Base-by-base conservation (phyloP, 2,329 filamentous ascomycete genomes). In the Fusarium circinatum region DNA sequence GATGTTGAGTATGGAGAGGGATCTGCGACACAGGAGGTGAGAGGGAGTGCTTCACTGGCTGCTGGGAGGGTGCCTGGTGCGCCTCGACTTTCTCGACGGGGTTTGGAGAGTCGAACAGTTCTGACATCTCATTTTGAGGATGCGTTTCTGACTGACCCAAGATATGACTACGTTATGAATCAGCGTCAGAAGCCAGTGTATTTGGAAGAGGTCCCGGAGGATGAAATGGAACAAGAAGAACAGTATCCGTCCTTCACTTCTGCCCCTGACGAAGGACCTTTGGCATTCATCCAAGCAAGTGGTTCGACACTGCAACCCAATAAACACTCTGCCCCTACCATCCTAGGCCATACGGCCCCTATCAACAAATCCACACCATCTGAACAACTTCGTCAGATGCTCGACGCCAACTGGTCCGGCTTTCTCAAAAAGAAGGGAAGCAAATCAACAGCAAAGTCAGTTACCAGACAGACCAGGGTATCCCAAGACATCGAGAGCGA, bases 351-450 rank as follows among this genome's bases (percentile, higher is more conserved):
- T 3, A 15, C 24, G 15, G 24, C 24, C 3, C 32, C 58, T 55
- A 15, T 22, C n/a, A 20, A 18, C 8, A 18, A 55, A 1, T 6
- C 28, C 1, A 12, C 51, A 8, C 52, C 68, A 26, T 49, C 62
- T 5, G 26, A 42, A 2, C 54, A 71, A 30, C 65, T 71, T 9
- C 60, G 63, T 3, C 36, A 62, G 34, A 56, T 65, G n/a, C 59
- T 73, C 7, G 68, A 65, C 22, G 28, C 39, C 4, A 58, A 69
- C 15, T 44, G 38, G 26, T 68, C 61, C 24, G 26, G 22, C 24
- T 55, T 56, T 12, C 26, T 68, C 7, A 59, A 65, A 30, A 56
- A 66, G 26, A 64, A 49, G 18, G 52, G 30, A 18, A 24, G 34
- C 9, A 24, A n/a, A 5, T 13, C 41, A 26, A 26, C 9, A 4